Base-by-base conservation (phyloP, 1,284 basidiomycete genomes). In the Neotropicomus parvogracilis region DNA sequence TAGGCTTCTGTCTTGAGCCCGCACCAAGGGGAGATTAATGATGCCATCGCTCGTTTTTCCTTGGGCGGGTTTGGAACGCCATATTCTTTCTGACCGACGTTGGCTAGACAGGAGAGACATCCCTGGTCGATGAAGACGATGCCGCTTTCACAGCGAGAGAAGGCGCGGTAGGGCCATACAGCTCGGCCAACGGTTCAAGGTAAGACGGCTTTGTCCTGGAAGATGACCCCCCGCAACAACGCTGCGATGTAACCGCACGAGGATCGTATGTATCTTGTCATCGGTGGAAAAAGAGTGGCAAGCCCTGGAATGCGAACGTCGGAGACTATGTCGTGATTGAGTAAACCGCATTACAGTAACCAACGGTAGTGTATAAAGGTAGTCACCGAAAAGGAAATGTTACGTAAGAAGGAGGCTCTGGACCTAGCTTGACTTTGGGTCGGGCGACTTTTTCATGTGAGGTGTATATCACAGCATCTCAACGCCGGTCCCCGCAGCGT, bases 381-480 rank as follows among this genome's bases (percentile, higher is more conserved):
- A 8, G 8, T 8, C 24, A 24, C 24, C 0, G 21, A 52, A 59
- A 49, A 54, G 57, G 52, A 34, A 63, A 43, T 33, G 27, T 61
- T 61, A 61, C 57, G 38, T 65, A 61, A 61, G 44, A 61, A 61
- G 44, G 34, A 44, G 12, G 29, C 47, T 29, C 14, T 7, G 21
- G 13, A 21, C 24, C 13, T 39, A 5, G 19, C 39, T 27, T 6
- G 13, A 14, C 9, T 5, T 38, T 33, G 17, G 14, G 33, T 46
- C 26, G 42, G 40, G 29, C 48, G 52, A 49, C 46, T 48, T 58
- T n/a, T 62, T 49, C 20, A n/a, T 40, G 53, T 41, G 40, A 44
- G 55, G 40, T 24, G 44, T 34, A 34, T 39, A 49, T 44, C 41
- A n/a, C 24, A 41, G 21, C 26, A 33, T 44, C 54, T 45, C 48